phyloP scores from a whole-genome alignment of 495 filamentous ascomycete genomes.

The Symbiotaphrina buchneri region DNA sequence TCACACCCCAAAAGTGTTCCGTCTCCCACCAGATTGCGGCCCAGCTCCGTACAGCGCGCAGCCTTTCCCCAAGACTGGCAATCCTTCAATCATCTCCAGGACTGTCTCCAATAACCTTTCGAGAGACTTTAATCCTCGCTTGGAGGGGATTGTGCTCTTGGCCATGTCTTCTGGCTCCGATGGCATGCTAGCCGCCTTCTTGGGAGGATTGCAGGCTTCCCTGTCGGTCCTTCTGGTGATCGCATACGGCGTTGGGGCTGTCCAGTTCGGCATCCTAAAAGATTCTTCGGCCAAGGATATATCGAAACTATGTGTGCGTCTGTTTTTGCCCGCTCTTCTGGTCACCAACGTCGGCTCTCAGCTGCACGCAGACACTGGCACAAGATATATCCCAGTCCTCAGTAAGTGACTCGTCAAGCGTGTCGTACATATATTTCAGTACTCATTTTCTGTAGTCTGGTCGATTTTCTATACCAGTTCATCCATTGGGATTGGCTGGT shows the following conservation, averaged over 20 bases:
- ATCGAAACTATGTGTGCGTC: conserved; percentile 38
- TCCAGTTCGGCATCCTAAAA: conserved; percentile 32
- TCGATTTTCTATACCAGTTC: conserved; percentile 27
- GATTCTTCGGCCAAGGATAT: conserved; percentile 32
- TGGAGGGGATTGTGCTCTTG: no score
- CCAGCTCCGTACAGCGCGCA: no score
- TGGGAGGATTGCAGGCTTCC: conserved; percentile 48
- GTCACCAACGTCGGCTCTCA: conserved; percentile 44
- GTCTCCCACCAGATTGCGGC: no score
- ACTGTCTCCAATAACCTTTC: no score
- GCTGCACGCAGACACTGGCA: conserved; percentile 28
- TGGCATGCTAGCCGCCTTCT: no score
- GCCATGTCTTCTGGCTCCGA: no score
- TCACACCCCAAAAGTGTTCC: no score
- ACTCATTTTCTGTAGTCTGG: conserved; percentile 27
- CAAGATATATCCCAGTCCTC: conserved; percentile 33
- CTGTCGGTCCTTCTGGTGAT: conserved; percentile 50
- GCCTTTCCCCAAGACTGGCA: no score
- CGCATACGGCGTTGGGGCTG: conserved; percentile 34
- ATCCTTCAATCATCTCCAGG: no score
- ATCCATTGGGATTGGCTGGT: conserved; percentile 28
- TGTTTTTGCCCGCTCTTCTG: conserved; percentile 51
- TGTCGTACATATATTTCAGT: no score
- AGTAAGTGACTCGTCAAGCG: conserved; percentile 10
- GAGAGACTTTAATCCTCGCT: no score